Percentiles rank a stretch among this genome's conserved stretches.
These are phyloP conservation scores for Lolium rigidum DNA, from an alignment of 176 grass and related monocot genomes.

Conservation along the genomic window DNA sequence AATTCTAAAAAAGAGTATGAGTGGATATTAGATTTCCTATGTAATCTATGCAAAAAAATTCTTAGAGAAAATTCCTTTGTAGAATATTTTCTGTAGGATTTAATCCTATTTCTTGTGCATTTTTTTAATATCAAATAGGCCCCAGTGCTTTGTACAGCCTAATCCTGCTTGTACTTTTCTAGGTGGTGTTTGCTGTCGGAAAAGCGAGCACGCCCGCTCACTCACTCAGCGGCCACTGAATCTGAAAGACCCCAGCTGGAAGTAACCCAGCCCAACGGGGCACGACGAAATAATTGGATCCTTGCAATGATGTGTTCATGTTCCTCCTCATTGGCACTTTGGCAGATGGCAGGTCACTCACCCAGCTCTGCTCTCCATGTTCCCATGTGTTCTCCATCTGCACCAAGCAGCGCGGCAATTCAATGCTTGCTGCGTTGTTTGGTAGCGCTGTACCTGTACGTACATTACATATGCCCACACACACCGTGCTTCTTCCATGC, in stretches of 20 bases:
- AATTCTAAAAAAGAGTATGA: too few species aligned
- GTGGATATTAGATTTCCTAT: too few species aligned
- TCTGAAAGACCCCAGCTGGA: not conserved
- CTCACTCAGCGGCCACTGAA: not conserved
- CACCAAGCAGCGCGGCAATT: slow-evolving; percentile 9
- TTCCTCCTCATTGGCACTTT: not conserved
- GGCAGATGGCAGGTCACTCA: slow-evolving; percentile 2
- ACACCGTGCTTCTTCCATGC: not conserved
- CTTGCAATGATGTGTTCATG: slow-evolving; percentile 12
- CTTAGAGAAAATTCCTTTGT: too few species aligned
- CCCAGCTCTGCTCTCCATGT: not conserved
- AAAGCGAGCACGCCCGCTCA: slow-evolving; percentile 21
- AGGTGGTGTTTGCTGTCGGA: slow-evolving; percentile 24
- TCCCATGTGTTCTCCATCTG: slow-evolving; percentile 11
- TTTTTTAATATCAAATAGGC: too few species aligned
- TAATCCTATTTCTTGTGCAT: too few species aligned
- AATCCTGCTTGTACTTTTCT: slow-evolving; percentile 40
- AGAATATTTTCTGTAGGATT: too few species aligned
- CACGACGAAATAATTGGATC: slow-evolving; percentile 25
- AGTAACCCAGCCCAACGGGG: not conserved
- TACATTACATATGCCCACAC: not conserved
- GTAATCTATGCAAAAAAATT: too few species aligned
- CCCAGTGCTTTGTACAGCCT: slow-evolving; percentile 18
- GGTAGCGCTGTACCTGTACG: not conserved
- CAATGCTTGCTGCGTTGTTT: slow-evolving; percentile 18